Evolutionary conservation across 805 yeast genomes (phyloP).

Genomic region (Komagataella populi): DNA sequence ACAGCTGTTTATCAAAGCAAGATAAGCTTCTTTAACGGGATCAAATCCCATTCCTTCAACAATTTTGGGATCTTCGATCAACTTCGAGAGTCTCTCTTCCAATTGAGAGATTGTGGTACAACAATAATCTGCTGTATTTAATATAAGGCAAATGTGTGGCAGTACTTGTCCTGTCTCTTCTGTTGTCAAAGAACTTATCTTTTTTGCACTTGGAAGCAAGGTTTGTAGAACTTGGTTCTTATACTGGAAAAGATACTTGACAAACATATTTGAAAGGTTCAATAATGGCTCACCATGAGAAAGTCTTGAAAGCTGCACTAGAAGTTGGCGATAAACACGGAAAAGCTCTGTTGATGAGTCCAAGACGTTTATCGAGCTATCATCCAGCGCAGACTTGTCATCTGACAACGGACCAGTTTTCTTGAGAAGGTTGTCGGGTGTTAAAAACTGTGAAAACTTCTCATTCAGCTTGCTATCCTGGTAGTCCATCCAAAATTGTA

Average conservation of each 20-base stretch:
- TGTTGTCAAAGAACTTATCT: slow-evolving; percentile 14
- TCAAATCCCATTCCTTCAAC: slow-evolving; percentile 38
- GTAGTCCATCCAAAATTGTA: slow-evolving; percentile 74
- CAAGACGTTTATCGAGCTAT: slow-evolving; percentile 49
- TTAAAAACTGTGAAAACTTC: slow-evolving; percentile 52
- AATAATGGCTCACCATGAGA: slow-evolving; percentile 34
- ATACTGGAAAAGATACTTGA: slow-evolving; percentile 51
- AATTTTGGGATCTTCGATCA: slow-evolving; percentile 19
- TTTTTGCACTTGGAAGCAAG: slow-evolving; percentile 26
- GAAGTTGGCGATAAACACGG: slow-evolving; percentile 55
- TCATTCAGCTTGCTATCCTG: slow-evolving; percentile 55
- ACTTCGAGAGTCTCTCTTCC: slow-evolving; percentile 40
- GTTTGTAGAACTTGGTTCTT: slow-evolving; percentile 34
- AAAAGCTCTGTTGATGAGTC: slow-evolving; percentile 84
- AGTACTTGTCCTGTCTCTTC: slow-evolving; percentile 39
- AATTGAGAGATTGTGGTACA: slow-evolving; percentile 66
- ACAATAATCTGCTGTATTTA: slow-evolving; percentile 87
- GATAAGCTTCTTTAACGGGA: slow-evolving; percentile 38
- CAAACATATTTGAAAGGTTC: slow-evolving; percentile 44
- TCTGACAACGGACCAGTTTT: slow-evolving; percentile 18
- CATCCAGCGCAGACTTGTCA: slow-evolving; percentile 7
- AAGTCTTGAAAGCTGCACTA: slow-evolving; percentile 58
- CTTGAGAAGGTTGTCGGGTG: slow-evolving; percentile 37
- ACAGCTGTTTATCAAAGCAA: slow-evolving; percentile 43
- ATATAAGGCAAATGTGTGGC: slow-evolving; percentile 50